Evolutionary conservation across 305 asterid species (phyloP).

Genomic region (Rubia tinctorum): DNA sequence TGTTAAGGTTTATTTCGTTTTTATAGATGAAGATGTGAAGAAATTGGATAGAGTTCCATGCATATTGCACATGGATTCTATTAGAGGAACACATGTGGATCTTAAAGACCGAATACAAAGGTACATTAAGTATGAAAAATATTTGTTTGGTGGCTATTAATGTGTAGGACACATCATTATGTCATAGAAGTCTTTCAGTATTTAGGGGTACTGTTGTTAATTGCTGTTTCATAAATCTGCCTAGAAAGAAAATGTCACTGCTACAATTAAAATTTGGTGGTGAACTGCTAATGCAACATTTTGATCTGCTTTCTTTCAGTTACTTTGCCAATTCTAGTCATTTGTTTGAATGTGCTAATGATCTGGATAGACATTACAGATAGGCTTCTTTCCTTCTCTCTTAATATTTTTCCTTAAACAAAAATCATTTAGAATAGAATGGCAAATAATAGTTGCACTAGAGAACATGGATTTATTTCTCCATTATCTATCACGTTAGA

Average conservation of each 20-base stretch:
- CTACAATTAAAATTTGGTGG: not conserved
- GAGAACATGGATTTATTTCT: not conserved
- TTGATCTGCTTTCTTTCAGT: not conserved
- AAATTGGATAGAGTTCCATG: slow-evolving; percentile 67
- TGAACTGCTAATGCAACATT: not conserved
- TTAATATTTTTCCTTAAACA: not conserved
- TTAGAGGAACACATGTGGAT: slow-evolving; percentile 80
- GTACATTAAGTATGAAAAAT: slow-evolving; percentile 30
- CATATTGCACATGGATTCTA: slow-evolving; percentile 96
- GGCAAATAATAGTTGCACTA: not conserved
- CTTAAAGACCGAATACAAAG: slow-evolving; percentile 82
- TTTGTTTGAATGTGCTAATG: not conserved
- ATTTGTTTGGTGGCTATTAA: not conserved
- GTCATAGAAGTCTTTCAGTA: not conserved
- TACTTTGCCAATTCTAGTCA: not conserved
- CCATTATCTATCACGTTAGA: not conserved
- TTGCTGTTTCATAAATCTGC: not conserved
- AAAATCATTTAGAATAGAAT: not conserved
- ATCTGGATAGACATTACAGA: not conserved
- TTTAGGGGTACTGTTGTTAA: not conserved
- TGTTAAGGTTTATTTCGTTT: slow-evolving; percentile 1
- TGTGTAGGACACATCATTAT: not conserved
- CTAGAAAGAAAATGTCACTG: not conserved
- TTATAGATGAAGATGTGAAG: slow-evolving; percentile 46
- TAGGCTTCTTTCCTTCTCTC: not conserved